phyloP scores from a whole-genome alignment of 1,284 basidiomycete species.

The Cryptococcus sp. region DNA sequence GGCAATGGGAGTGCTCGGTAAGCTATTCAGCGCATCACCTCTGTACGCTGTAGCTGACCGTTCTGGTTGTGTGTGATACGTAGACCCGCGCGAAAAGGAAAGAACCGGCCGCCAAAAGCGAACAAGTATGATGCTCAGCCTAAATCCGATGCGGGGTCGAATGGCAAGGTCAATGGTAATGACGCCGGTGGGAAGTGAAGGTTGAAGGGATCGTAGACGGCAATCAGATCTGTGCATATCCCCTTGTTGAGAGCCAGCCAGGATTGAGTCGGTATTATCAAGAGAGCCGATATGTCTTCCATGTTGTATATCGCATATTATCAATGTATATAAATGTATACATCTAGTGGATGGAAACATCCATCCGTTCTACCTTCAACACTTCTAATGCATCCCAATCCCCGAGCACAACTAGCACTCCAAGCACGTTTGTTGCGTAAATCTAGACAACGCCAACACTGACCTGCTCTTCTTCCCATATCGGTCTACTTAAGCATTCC shows the following conservation, averaged over 20 bases:
- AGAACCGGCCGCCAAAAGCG: constrained; percentile 11
- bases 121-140: constrained; percentile 36
- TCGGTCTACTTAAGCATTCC: constrained; percentile 48
- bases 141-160: neutral
- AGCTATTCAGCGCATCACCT: constrained; percentile 1
- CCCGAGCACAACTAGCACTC: no score
- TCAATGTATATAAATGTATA: constrained; percentile 4
- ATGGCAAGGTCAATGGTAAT: constrained; percentile 2
- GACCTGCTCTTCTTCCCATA: constrained; percentile 22
- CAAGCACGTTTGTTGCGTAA: no score
- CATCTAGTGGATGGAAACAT: neutral
- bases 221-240: no score
- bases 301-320: neutral
- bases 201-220: no score
- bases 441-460: constrained; percentile 22
- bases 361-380: no score
- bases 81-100: constrained; percentile 8
- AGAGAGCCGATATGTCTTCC: neutral
- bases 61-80: constrained; percentile 22
- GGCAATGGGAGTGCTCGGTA: constrained; percentile 39
- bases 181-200: neutral
- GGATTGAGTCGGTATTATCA: no score
- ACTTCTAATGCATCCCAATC: no score
- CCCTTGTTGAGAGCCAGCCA: no score
- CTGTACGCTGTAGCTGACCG: constrained; percentile 16